Evolutionary conservation across 441 rosid species (phyloP).

Genomic region (Adansonia grandidieri): DNA sequence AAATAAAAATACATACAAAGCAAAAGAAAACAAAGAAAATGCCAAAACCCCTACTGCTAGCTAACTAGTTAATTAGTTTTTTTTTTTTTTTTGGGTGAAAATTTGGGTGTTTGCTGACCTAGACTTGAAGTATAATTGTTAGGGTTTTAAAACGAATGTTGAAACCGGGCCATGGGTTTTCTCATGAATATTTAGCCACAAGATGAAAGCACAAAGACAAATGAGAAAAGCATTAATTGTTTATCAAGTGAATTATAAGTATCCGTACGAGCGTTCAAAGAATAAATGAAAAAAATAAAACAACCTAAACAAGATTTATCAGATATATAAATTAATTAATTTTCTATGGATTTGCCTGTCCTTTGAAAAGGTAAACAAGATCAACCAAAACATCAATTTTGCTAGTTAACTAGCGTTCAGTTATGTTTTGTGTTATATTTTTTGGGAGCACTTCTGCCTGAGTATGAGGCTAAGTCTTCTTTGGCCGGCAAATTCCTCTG

Average conservation of each 20-base stretch:
- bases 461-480: no score
- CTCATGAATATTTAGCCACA: neutral
- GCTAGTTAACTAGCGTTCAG: neutral
- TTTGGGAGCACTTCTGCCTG: no score
- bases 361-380: neutral
- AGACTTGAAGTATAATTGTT: neutral
- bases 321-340: neutral
- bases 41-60: neutral
- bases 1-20: no score
- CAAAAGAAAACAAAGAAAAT: neutral
- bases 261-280: neutral
- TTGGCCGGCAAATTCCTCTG: no score
- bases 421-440: no score
- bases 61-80: neutral
- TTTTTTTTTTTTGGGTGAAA: neutral
- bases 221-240: neutral
- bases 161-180: neutral
- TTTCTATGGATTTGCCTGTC: neutral
- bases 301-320: neutral
- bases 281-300: neutral
- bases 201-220: conserved; percentile 12
- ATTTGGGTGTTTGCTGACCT: neutral
- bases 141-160: neutral
- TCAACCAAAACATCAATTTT: neutral
- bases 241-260: neutral